phyloP scores from a whole-genome alignment of 2,329 filamentous ascomycete species.

The Aspergillus chevalieri region DNA sequence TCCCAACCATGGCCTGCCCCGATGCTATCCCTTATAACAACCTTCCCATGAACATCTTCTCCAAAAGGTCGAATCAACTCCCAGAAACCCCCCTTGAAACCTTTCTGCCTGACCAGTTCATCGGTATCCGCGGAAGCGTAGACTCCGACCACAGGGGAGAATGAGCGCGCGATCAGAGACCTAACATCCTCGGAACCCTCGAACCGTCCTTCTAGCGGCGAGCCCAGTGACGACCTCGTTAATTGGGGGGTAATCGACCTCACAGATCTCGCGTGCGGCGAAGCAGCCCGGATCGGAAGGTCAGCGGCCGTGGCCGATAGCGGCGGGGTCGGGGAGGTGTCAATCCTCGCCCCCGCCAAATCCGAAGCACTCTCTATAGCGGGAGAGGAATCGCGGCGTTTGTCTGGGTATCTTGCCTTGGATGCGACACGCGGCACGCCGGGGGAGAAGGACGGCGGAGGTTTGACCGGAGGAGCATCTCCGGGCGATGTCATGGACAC shows the following conservation, averaged over 20 bases:
- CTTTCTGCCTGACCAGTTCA: constrained; percentile 72
- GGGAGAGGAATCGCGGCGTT: constrained; percentile 47
- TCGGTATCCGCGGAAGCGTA: constrained; percentile 84
- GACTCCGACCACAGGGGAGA: constrained; percentile 82
- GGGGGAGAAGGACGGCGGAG: constrained; percentile 63
- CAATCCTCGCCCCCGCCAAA: constrained; percentile 49
- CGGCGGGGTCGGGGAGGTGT: constrained; percentile 50
- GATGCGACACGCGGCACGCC: constrained; percentile 56
- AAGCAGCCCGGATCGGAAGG: constrained; percentile 61
- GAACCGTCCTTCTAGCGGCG: constrained; percentile 48
- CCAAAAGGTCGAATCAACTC: constrained; percentile 87
- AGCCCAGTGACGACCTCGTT: constrained; percentile 40
- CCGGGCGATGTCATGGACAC: constrained; percentile 62
- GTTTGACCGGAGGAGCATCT: constrained; percentile 60
- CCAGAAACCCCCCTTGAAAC: constrained; percentile 73
- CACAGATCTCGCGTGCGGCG: constrained; percentile 56
- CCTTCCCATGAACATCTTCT: constrained; percentile 77
- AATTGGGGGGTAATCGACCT: constrained; percentile 50
- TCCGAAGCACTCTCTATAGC: constrained; percentile 24
- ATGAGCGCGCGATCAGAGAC: constrained; percentile 70
- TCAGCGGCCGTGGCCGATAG: constrained; percentile 56
- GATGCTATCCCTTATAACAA: constrained; percentile 83
- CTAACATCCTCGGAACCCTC: constrained; percentile 51
- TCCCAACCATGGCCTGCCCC: constrained; percentile 78
- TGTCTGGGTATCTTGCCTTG: constrained; percentile 51